These are phyloP conservation scores for Ascodesmis nigricans DNA, from an alignment of 495 filamentous ascomycete genomes.

Conservation along the genomic window DNA sequence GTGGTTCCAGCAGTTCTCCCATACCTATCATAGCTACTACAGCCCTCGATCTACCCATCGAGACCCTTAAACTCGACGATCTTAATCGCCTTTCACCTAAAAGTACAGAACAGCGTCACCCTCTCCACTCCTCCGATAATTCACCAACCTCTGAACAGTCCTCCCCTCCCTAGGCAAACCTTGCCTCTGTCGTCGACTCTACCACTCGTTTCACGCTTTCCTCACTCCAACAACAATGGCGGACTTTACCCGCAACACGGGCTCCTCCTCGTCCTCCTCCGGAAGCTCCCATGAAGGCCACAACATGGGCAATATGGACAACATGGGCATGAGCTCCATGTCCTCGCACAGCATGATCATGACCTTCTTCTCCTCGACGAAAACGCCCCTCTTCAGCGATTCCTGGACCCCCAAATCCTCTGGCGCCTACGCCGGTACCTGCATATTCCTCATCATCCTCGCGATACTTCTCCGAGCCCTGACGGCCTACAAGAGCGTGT, in stretches of 20 bases:
- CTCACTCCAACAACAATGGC: constrained; percentile 9
- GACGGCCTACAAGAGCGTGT: constrained; percentile 38
- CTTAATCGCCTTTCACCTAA: too few relatives aligned
- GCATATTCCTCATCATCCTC: constrained; percentile 25
- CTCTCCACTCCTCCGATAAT: too few relatives aligned
- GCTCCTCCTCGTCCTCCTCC: constrained; percentile 2
- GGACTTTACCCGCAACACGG: constrained; percentile 13
- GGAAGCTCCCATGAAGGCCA: background rate
- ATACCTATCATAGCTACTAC: too few relatives aligned
- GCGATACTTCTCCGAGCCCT: constrained; percentile 41
- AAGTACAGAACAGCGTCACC: too few relatives aligned
- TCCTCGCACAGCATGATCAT: constrained; percentile 23
- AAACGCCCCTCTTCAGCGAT: constrained; percentile 50
- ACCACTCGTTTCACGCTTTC: background rate
- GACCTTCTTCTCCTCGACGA: constrained; percentile 42
- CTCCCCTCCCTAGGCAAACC: too few relatives aligned
- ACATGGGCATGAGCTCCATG: background rate
- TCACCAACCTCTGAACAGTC: too few relatives aligned
- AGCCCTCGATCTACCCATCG: too few relatives aligned
- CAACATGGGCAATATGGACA: background rate
- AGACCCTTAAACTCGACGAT: too few relatives aligned
- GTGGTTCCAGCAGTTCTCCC: too few relatives aligned
- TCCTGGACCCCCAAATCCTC: constrained; percentile 47
- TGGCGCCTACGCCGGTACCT: constrained; percentile 41
- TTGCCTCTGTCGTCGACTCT: background rate